Evolutionary conservation across 306 rosid species (phyloP), one percentile per base, ranked within the genome.

Genomic region (Trifolium dubium): DNA sequence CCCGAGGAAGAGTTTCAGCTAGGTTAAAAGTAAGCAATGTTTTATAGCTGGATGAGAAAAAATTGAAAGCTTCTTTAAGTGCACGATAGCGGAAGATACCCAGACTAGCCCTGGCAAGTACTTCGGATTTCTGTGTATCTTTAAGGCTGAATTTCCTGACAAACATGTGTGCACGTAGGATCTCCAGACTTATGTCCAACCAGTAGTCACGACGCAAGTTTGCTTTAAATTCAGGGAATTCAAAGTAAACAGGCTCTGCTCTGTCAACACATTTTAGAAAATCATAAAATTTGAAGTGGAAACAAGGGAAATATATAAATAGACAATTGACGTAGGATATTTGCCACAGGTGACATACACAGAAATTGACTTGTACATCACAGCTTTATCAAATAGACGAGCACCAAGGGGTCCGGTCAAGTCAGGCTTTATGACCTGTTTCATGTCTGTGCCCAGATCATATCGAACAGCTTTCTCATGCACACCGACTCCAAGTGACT

Each of bases 361-460:
- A 75, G 92, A 80, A 64, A 85, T 86, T 76, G 99, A 94, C 76
- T 88, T 92, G 81, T 88, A 92, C 95, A 90, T 85, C 79, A 94
- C 93, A 68, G 96, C 99, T 85, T 91, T 92, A 87, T 92, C 96
- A 55, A 94, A 94, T 79, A 92, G 89, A 71, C 99, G 92, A 82
- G 99, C 90, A 73, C 99, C 97, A 77, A 89, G 85, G 23, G 99
- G 97, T 59, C 99, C 97, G 30, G 96, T 94, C 79, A 91, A 77
- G 76, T 91, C 95, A 67, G 98, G 95, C 74, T 91, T 94, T 79
- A 94, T 89, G 77, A 85, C 87, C 81, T 92, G 97, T 83, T 94
- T 89, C 86, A 82, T 64, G 77, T 92, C 92, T 29, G 82, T 69
- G 71, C 81, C 88, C 60, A 94, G 89, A 80, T 94, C 92, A 75